Base-by-base conservation (phyloP, 2,329 filamentous ascomycete genomes). In the Escovopsis sp. region DNA sequence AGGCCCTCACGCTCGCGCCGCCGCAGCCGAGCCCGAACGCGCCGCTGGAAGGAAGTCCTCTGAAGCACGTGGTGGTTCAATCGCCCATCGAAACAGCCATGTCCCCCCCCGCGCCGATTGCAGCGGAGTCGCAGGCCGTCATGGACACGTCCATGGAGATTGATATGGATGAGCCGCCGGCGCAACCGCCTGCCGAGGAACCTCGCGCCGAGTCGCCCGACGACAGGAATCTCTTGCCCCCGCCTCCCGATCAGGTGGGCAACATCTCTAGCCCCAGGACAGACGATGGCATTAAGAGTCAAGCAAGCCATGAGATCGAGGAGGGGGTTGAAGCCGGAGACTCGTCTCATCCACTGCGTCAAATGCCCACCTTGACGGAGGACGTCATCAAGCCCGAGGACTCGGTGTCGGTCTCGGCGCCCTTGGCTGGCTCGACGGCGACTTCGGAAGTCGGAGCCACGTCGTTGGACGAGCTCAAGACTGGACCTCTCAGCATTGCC, bases 51-150 rank as follows among this genome's bases (percentile, higher is more conserved):
- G 70, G 70, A 3, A 74, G 70, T 40, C 70, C 70, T 1, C 53
- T 74, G 15, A 72, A 72, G 55, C 69, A 72, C 39, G 67, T 72
- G 31, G 57, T 68, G 25, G 45, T 70, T 13, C 62, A 59, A 9
- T 71, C 70, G 9, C 67, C 70, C 0, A 64, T 62, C 1, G 62
- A 16, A 33, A 13, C 27, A 7, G 8, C 27, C 6, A 13, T 14
- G 10, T 25, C 20, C 11, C 36, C 25, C 14, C n/a, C 36, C 25
- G 20, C 10, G 16, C 36, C 36, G 14, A 39, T 25, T 4, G 15
- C 30, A 7, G 31, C 36, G 14, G 29, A 36, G 2, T 5, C 30
- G 8, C 7, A 30, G 7, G 37, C 39, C 16, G 20, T 4, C 16
- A 35, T 35, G 20, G 53, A 54, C 13, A 54, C 56, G 3, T 48